phyloP scores from a whole-genome alignment of 2,329 filamentous ascomycete species.

The Peltaster fructicola region DNA sequence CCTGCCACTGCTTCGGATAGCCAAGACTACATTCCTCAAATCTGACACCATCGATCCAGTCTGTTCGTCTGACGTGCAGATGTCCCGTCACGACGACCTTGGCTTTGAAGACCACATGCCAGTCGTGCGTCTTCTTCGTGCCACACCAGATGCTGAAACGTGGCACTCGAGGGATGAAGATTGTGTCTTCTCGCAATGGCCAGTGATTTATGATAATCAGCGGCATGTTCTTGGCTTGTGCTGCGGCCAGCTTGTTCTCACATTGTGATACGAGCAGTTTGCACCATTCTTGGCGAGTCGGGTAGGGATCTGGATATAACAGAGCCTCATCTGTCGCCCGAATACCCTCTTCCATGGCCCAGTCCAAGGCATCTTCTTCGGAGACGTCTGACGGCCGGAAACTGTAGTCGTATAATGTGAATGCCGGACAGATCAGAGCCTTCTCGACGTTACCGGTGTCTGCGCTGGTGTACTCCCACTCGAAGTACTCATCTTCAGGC shows the following conservation, averaged over 20 bases:
- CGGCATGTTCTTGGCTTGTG: constrained; percentile 14
- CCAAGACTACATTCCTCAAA: constrained; percentile 31
- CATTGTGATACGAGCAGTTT: constrained; percentile 22
- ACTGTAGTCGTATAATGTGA: constrained; percentile 43
- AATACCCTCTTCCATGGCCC: constrained; percentile 28
- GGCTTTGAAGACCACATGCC: constrained; percentile 28
- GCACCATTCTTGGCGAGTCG: constrained; percentile 28
- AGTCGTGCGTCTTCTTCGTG: constrained; percentile 29
- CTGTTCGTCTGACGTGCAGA: constrained; percentile 28
- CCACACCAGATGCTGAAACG: constrained; percentile 31
- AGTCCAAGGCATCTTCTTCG: constrained; percentile 29
- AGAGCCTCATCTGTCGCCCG: constrained; percentile 29
- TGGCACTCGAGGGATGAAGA: constrained; percentile 25
- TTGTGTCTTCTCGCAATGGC: constrained; percentile 27
- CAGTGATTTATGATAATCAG: constrained; percentile 30
- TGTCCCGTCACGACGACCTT: constrained; percentile 31
- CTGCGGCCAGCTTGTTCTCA: constrained; percentile 23
- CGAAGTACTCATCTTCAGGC: constrained; percentile 37
- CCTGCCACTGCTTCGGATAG: constrained; percentile 31
- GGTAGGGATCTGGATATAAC: constrained; percentile 28
- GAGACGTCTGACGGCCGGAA: constrained; percentile 34
- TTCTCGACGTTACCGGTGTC: constrained; percentile 31
- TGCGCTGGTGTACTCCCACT: constrained; percentile 24
- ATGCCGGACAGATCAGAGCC: constrained; percentile 36
- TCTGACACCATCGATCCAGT: constrained; percentile 28